Percentiles rank a stretch among this genome's conserved stretches.
These are phyloP conservation scores for Pythium phragmiticola DNA, from an alignment of 352 stramenopile genomes.

Conservation along the genomic window DNA sequence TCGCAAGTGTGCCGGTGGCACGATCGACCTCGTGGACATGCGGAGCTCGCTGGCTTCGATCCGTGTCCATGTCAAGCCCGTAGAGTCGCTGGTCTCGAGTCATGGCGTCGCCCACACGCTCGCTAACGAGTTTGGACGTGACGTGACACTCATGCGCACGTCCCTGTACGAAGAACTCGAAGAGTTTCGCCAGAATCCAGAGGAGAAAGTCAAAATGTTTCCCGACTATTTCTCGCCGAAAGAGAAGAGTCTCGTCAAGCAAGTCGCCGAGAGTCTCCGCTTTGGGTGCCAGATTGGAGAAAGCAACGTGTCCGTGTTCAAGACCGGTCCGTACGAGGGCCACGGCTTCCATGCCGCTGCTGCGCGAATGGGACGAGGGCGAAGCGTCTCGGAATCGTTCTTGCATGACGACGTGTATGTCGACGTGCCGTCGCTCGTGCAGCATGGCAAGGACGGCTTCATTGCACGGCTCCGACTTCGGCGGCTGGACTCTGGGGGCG, in stretches of 20 bases:
- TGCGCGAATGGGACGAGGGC: conserved; percentile 13
- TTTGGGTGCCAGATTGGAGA: conserved; percentile 66
- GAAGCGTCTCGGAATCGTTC: conserved; percentile 18
- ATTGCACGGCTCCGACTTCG: conserved; percentile 55
- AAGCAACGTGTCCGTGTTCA: conserved; percentile 60
- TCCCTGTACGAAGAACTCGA: conserved; percentile 61
- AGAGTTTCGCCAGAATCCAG: conserved; percentile 47
- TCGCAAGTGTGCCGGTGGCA: conserved; percentile 9
- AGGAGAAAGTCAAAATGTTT: conserved; percentile 59
- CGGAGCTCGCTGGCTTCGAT: conserved; percentile 26
- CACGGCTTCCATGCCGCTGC: conserved; percentile 4
- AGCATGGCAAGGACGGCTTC: conserved; percentile 76
- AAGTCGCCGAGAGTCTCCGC: conserved; percentile 48
- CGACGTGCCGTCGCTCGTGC: conserved; percentile 60
- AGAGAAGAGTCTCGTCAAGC: conserved; percentile 54
- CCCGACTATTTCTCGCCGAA: conserved; percentile 61
- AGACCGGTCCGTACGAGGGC: conserved; percentile 36
- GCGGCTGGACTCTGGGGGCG: conserved; percentile 55
- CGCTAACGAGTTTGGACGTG: conserved; percentile 17
- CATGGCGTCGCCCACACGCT: conserved; percentile 14
- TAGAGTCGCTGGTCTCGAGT: conserved; percentile 15
- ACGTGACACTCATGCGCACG: conserved; percentile 22
- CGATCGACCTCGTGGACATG: conserved; percentile 21
- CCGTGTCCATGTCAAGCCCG: conserved; percentile 22
- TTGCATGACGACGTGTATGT: conserved; percentile 62